These are phyloP conservation scores for Xylariaceae sp. DNA, from an alignment of 2,329 filamentous ascomycete species.

Conservation along the genomic window DNA sequence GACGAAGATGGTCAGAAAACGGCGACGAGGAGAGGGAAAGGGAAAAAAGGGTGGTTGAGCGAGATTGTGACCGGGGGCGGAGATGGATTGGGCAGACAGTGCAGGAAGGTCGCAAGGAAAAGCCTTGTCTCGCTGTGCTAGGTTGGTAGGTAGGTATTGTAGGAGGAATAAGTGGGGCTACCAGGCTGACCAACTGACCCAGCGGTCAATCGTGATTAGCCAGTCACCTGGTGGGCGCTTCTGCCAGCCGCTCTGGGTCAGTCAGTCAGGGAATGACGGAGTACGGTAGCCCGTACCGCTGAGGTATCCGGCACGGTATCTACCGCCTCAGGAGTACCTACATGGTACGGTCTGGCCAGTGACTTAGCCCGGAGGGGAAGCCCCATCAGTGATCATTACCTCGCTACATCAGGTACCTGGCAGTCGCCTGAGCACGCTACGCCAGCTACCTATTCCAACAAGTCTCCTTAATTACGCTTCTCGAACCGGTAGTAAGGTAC, in stretches of 20 bases:
- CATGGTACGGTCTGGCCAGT: not conserved
- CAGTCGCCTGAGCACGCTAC: not conserved
- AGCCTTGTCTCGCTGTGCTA: slow-evolving; percentile 10
- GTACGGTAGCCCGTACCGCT: too few species aligned
- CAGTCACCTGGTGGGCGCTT: not conserved
- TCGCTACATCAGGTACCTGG: not conserved
- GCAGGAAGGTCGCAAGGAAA: slow-evolving; percentile 13
- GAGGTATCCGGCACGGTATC: too few species aligned
- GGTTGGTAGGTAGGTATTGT: too few species aligned
- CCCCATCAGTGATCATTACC: not conserved
- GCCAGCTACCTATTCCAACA: not conserved
- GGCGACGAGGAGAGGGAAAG: slow-evolving; percentile 26
- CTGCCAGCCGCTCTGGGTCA: not conserved
- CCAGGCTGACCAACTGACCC: slow-evolving; percentile 7
- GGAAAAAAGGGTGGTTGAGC: slow-evolving; percentile 32
- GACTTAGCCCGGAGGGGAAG: not conserved
- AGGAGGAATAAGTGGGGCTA: slow-evolving; percentile 12
- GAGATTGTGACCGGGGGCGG: slow-evolving; percentile 32
- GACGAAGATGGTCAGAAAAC: slow-evolving; percentile 23
- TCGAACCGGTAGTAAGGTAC: too few species aligned
- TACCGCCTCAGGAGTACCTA: not conserved
- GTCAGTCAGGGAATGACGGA: not conserved
- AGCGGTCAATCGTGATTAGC: not conserved
- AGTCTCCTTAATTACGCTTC: not conserved
- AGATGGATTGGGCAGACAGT: slow-evolving; percentile 21